Evolutionary conservation across 768 basidiomycete genomes (phyloP).

Genomic region (Tubosaeta brunneosetosa): DNA sequence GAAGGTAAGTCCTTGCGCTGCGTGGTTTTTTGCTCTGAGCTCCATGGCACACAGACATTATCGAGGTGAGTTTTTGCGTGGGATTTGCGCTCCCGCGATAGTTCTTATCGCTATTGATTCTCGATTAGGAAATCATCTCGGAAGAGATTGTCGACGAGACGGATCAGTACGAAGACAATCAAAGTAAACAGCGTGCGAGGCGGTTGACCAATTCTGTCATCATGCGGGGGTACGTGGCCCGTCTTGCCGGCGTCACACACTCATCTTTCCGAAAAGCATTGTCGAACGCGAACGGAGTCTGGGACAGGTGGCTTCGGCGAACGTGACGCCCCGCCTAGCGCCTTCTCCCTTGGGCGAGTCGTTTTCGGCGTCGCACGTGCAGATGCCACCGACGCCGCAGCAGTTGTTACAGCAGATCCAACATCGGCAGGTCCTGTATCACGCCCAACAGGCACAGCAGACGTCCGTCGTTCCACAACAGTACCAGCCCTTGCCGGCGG

Average conservation of each 20-base stretch:
- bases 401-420: conserved; percentile 17
- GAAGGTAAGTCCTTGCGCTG: conserved; percentile 50
- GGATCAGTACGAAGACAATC: conserved; percentile 85
- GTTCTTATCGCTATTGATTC: not conserved
- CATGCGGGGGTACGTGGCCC: conserved; percentile 61
- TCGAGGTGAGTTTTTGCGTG: conserved; percentile 45
- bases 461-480: not conserved
- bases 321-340: conserved; percentile 36
- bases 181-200: conserved; percentile 67
- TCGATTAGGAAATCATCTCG: conserved; percentile 79
- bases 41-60: conserved; percentile 52
- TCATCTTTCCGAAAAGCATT: conserved; percentile 37
- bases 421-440: conserved; percentile 14
- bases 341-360: conserved; percentile 11
- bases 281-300: conserved; percentile 48
- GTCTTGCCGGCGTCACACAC: not conserved
- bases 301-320: conserved; percentile 25
- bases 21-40: not conserved
- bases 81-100: not conserved
- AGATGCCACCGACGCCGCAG: conserved; percentile 13
- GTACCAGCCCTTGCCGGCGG: not conserved
- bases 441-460: not conserved
- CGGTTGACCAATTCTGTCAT: conserved; percentile 68
- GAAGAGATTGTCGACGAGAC: conserved; percentile 97
- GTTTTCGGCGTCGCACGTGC: conserved; percentile 4